phyloP scores from a whole-genome alignment of 441 rosid genomes.

The Adansonia madagascariensis region DNA sequence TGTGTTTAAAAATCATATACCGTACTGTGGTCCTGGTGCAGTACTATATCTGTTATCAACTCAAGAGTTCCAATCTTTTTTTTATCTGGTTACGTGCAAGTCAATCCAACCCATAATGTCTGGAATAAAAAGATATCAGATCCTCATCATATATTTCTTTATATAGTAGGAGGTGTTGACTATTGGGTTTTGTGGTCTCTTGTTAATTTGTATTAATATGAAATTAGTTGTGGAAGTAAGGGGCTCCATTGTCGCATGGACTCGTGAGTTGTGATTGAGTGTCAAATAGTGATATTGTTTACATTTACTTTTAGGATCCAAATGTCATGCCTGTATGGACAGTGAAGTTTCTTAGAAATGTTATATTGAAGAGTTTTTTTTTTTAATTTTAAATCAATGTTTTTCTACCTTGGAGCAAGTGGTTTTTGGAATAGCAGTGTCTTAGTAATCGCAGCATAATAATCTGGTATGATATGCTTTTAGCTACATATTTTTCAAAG shows the following conservation, averaged over 20 bases:
- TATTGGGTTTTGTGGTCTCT: not conserved
- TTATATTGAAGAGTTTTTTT: not conserved
- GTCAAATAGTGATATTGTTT: not conserved
- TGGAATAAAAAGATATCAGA: not conserved
- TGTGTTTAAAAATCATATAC: slow-evolving; percentile 13
- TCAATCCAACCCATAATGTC: not conserved
- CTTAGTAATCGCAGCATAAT: not conserved
- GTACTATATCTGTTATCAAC: not conserved
- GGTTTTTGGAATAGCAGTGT: not conserved
- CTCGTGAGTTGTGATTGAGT: not conserved
- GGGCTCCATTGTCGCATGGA: not conserved
- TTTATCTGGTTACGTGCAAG: slow-evolving; percentile 13
- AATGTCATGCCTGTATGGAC: not conserved
- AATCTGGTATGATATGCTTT: slow-evolving; percentile 1
- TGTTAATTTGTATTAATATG: not conserved
- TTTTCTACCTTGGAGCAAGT: not conserved
- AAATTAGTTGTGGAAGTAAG: not conserved
- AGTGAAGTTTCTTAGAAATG: not conserved
- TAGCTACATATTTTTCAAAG: not conserved
- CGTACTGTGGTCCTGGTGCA: slow-evolving; percentile 16
- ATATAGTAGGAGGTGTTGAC: not conserved
- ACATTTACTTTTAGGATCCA: not conserved
- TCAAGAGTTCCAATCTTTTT: not conserved
- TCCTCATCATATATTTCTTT: not conserved
- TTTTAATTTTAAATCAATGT: no score